Percentiles rank a stretch among this genome's conserved stretches.
Conservation (phyloP, 139 green algal species). For the Closterium sp. region DNA sequence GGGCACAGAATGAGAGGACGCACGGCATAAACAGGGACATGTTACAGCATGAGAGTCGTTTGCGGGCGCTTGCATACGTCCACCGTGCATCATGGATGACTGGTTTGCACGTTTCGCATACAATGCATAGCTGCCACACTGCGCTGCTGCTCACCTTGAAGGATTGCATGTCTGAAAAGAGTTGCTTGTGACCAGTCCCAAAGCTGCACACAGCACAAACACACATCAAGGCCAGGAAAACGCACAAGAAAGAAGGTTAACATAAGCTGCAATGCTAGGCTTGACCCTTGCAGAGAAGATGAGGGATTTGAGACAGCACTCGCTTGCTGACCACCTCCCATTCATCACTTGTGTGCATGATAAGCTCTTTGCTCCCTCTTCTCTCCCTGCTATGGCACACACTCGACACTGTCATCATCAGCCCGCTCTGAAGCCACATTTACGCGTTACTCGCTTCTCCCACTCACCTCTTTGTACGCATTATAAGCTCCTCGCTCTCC, state of each 20-base stretch:
- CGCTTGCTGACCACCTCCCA: neutral
- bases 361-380: neutral
- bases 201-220: conserved; percentile 17
- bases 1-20: conserved; percentile 50
- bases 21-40: no score
- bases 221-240: neutral
- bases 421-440: neutral
- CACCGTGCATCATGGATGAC: no score
- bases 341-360: neutral
- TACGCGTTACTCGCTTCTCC: neutral
- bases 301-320: no score
- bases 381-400: neutral
- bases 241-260: no score
- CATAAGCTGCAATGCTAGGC: no score
- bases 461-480: neutral
- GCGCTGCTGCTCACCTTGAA: conserved; percentile 35
- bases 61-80: no score
- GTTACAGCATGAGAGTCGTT: no score
- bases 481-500: conserved; percentile 4
- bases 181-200: conserved; percentile 46
- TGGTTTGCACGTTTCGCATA: no score
- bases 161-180: conserved; percentile 49
- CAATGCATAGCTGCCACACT: neutral
- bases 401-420: neutral
- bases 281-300: no score